These are phyloP conservation scores for Daldinia bambusicola DNA, from an alignment of 495 filamentous ascomycete genomes.

Conservation along the genomic window DNA sequence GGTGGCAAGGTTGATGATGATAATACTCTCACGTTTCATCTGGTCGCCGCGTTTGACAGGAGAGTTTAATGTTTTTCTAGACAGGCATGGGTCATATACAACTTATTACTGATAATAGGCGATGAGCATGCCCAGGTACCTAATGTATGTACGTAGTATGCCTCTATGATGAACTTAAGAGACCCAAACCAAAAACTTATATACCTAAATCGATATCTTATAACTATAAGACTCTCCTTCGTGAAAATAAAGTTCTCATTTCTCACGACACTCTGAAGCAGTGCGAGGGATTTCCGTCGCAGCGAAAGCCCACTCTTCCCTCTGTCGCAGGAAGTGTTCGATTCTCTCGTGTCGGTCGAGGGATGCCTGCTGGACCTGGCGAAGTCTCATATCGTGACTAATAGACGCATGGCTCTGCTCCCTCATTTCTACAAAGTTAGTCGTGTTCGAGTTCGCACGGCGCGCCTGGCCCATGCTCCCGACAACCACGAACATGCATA, in stretches of 20 bases:
- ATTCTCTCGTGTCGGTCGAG: slow-evolving; percentile 71
- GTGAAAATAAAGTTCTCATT: slow-evolving; percentile 10
- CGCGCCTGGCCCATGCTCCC: slow-evolving; percentile 75
- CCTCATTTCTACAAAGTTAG: slow-evolving; percentile 67
- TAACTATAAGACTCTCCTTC: neutral
- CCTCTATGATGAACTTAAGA: neutral
- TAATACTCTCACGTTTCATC: slow-evolving; percentile 17
- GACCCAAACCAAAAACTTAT: neutral
- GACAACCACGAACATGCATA: slow-evolving; percentile 72
- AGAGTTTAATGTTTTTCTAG: neutral
- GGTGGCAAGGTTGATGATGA: slow-evolving; percentile 33
- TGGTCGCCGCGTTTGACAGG: slow-evolving; percentile 16
- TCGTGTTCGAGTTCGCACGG: slow-evolving; percentile 67
- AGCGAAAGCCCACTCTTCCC: slow-evolving; percentile 59
- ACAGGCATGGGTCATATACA: neutral
- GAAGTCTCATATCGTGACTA: slow-evolving; percentile 66
- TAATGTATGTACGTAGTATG: neutral
- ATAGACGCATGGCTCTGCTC: slow-evolving; percentile 71
- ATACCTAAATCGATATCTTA: neutral
- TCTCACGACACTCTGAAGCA: slow-evolving; percentile 13
- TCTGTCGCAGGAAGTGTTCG: slow-evolving; percentile 74
- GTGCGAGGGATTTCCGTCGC: neutral
- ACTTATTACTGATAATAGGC: neutral
- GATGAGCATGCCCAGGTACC: neutral
- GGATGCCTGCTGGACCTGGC: slow-evolving; percentile 61